Conservation (phyloP, 2,329 filamentous ascomycete species). For the Colletotrichum ledebouriae region DNA sequence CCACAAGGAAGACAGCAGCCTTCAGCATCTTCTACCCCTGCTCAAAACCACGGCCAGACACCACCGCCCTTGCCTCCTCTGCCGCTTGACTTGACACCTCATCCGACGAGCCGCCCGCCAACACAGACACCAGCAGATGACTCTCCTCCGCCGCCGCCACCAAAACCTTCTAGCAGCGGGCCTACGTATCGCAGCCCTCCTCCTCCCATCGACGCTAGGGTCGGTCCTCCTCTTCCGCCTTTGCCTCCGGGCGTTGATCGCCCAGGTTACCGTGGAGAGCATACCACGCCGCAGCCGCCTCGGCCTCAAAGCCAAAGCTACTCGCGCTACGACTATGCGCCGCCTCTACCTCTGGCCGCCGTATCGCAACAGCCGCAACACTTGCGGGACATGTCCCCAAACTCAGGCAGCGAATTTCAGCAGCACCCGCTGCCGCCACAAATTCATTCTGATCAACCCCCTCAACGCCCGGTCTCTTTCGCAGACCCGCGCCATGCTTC, state of each 20-base stretch:
- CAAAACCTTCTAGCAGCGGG: slow-evolving; percentile 61
- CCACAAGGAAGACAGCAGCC: slow-evolving; percentile 64
- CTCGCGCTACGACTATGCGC: slow-evolving; percentile 63
- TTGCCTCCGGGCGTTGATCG: slow-evolving; percentile 48
- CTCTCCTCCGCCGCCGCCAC: slow-evolving; percentile 65
- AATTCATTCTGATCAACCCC: slow-evolving; percentile 32
- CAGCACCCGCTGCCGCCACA: slow-evolving; percentile 28
- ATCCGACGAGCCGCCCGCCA: slow-evolving; percentile 51
- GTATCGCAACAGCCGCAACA: slow-evolving; percentile 3
- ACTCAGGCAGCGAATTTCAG: slow-evolving; percentile 30
- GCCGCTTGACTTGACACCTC: slow-evolving; percentile 72
- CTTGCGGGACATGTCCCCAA: slow-evolving; percentile 23
- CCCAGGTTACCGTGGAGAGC: slow-evolving; percentile 43
- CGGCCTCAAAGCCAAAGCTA: slow-evolving; percentile 40
- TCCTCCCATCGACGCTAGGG: slow-evolving; percentile 36
- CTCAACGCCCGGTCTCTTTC: slow-evolving; percentile 27
- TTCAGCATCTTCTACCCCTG: slow-evolving; percentile 49
- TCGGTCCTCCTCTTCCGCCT: slow-evolving; percentile 49
- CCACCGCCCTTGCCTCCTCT: slow-evolving; percentile 80
- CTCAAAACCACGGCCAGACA: slow-evolving; percentile 52
- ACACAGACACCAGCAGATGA: slow-evolving; percentile 51
- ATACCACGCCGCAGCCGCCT: slow-evolving; percentile 42
- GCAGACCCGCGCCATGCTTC: slow-evolving; percentile 45
- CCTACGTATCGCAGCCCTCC: slow-evolving; percentile 49
- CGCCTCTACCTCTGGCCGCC: slow-evolving; percentile 56